phyloP scores from a whole-genome alignment of 768 basidiomycete genomes.

The Mrakia gelida region DNA sequence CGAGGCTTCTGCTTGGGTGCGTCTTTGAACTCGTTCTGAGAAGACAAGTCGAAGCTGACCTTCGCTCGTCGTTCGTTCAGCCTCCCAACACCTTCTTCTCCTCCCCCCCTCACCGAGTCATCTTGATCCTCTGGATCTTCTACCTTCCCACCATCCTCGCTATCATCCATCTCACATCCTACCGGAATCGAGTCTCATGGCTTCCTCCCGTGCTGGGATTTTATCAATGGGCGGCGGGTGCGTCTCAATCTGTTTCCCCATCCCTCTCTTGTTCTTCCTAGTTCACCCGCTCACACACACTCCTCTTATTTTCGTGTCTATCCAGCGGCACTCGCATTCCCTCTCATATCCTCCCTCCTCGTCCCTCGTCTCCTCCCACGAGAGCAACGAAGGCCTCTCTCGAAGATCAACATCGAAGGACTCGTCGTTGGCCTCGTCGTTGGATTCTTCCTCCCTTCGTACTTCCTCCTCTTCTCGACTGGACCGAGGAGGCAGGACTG shows the following conservation, averaged over 20 bases:
- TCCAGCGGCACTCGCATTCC: neutral
- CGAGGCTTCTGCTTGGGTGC: conserved; percentile 3
- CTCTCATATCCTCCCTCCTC: neutral
- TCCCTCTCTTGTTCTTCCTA: neutral
- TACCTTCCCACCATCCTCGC: neutral
- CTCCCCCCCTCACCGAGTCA: neutral
- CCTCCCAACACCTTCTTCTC: neutral
- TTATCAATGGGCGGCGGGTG: neutral
- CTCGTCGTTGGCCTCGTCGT: neutral
- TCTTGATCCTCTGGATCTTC: neutral
- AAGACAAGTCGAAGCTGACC: neutral
- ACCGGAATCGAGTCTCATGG: neutral
- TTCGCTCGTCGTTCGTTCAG: neutral
- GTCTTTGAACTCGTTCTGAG: neutral
- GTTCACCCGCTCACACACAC: neutral
- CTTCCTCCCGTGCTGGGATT: neutral
- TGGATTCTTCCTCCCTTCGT: neutral
- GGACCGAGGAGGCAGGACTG: neutral
- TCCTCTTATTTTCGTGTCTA: neutral
- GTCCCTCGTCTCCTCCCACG: neutral
- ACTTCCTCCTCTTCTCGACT: neutral
- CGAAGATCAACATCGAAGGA: neutral
- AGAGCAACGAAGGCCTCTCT: neutral
- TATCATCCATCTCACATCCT: neutral
- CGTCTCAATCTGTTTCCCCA: neutral